These are phyloP conservation scores for Celoporthe dispersa DNA, from an alignment of 2,329 filamentous ascomycete species.

Conservation along the genomic window DNA sequence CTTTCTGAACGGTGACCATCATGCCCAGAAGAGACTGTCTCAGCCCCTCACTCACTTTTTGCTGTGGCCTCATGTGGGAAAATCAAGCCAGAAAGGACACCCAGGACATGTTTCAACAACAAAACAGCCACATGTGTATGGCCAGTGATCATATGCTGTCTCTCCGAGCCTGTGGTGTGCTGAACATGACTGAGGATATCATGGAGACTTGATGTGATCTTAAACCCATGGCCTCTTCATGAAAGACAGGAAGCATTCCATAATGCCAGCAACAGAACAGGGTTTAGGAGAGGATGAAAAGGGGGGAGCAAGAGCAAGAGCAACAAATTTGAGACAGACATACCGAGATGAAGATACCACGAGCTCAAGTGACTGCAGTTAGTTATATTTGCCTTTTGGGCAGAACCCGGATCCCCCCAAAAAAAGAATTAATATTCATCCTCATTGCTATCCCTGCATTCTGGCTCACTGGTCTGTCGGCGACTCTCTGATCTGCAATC, in stretches of 20 bases:
- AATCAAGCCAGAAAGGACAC: not conserved
- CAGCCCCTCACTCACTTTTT: not conserved
- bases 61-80: not conserved
- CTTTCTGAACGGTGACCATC: not conserved
- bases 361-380: not conserved
- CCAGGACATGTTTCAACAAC: not conserved
- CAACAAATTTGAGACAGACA: no score
- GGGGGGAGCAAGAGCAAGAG: not conserved
- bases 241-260: not conserved
- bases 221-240: not conserved
- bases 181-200: not conserved
- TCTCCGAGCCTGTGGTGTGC: not conserved
- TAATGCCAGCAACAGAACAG: not conserved
- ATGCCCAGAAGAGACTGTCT: not conserved
- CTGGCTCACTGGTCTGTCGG: not conserved
- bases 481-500: not conserved
- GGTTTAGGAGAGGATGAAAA: not conserved
- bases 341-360: not conserved
- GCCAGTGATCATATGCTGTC: not conserved
- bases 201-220: not conserved
- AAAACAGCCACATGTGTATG: not conserved
- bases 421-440: constrained; percentile 12
- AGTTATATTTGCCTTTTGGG: not conserved
- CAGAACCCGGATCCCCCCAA: not conserved
- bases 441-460: constrained; percentile 8